Base-by-base conservation (phyloP, 345 rosid species). In the Murraya koenigii region DNA sequence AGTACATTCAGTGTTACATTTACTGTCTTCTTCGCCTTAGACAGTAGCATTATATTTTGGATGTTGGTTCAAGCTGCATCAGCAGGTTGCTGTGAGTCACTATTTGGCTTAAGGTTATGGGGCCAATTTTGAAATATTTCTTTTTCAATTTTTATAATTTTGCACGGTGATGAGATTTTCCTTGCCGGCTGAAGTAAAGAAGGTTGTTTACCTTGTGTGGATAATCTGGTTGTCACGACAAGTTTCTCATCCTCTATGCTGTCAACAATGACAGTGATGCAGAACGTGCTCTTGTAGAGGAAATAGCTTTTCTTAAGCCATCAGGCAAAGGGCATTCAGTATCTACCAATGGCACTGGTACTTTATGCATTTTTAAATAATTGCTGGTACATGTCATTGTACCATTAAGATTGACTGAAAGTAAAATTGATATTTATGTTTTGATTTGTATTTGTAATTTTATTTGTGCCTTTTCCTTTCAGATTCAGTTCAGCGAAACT, bases 251-350 rank as follows among this genome's bases (percentile, higher is more conserved):
- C 20, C 30, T 63, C 44, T 59, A 41, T 77, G 36, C 66, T 79
- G 74, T 72, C 55, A 22, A 75, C 17, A 77, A 77, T 83, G 78
- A 59, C 89, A 93, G 98, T 60, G 86, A 88, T 30, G 81, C 76
- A 74, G 97, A 95, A 78, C 92, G 86, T 5, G 71, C 72, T 71
- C 92, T 95, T 80, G 81, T 93, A 72, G 80, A 89, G 88, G 92
- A 89, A 65, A 84, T 93, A 82, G 90, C 90, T 47, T 87, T 89
- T 25, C 84, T 92, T 39, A 84, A 76, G 81, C 81, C 84, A 68
- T 82, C 81, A 66, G 79, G 83, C 75, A 82, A 85, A 80, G 80
- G 56, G 68, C 80, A 74, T 68, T 79, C 83, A 25, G 69, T 62
- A 78, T 60, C 85, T 41, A 70, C 71, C 35, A 60, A 76, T 44